These are phyloP conservation scores for Coemansia sp. DNA, from an alignment of 192 early-diverging fungal species.

Conservation along the genomic window DNA sequence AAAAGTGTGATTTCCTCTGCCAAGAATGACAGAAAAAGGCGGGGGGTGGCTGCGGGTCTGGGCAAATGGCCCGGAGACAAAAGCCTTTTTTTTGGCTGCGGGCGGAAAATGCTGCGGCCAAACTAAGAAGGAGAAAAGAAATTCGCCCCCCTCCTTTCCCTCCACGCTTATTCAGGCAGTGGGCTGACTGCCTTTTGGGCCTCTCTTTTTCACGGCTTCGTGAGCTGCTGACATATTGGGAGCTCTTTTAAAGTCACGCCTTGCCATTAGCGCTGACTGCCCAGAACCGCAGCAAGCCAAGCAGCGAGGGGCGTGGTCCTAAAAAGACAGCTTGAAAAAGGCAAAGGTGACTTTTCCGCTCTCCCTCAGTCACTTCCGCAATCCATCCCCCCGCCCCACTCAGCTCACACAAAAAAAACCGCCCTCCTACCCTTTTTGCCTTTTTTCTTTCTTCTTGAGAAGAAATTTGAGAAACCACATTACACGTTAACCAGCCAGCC, in stretches of 20 bases:
- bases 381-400: not conserved
- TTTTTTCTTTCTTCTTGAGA: conserved; percentile 6
- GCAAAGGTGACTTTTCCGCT: conserved; percentile 3
- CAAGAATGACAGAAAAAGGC: not conserved
- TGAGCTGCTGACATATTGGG: not conserved
- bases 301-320: not conserved
- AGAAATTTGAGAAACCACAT: not conserved
- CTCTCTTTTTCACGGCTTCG: not conserved
- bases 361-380: not conserved
- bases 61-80: not conserved
- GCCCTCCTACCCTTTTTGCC: not conserved
- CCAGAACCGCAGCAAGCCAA: not conserved
- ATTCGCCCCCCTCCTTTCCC: conserved; percentile 4
- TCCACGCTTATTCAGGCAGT: not conserved
- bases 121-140: not conserved
- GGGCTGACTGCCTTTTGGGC: not conserved
- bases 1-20: not conserved
- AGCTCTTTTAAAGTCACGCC: conserved; percentile 1
- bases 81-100: not conserved
- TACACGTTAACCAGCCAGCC: not conserved
- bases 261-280: not conserved
- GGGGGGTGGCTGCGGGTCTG: not conserved
- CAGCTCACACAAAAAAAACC: not conserved
- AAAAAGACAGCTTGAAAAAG: not conserved
- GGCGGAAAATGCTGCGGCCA: conserved; percentile 5